A percentile compares a stretch with the other conserved stretches of the same genome.
phyloP scores from a whole-genome alignment of 345 rosid genomes.

The Abelmoschus esculentus region DNA sequence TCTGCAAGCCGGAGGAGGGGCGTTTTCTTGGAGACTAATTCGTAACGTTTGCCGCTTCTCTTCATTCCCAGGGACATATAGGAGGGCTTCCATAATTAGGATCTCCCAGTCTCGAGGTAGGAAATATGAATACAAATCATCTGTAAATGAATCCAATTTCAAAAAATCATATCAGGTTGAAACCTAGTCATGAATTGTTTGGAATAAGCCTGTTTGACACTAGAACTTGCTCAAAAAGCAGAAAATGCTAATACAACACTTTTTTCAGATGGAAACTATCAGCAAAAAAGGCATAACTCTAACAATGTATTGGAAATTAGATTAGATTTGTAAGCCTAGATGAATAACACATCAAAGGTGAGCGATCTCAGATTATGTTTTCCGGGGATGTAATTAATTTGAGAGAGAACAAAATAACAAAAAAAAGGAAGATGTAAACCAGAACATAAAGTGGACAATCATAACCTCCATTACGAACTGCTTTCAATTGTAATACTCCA shows the following conservation, averaged over 20 bases:
- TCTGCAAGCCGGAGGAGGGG: constrained; percentile 27
- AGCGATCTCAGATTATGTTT: not conserved
- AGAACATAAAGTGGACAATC: not conserved
- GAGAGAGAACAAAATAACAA: not conserved
- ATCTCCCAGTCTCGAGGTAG: constrained; percentile 72
- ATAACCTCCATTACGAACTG: constrained; percentile 69
- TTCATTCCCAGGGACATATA: constrained; percentile 64
- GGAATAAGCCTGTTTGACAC: not conserved
- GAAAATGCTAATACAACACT: not conserved
- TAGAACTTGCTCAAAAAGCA: no score
- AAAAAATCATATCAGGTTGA: not conserved
- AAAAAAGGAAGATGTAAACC: not conserved
- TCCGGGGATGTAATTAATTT: not conserved
- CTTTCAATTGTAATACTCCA: constrained; percentile 79
- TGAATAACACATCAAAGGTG: not conserved
- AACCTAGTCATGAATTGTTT: not conserved
- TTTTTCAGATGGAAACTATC: not conserved
- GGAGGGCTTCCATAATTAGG: constrained; percentile 82
- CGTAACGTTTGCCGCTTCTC: constrained; percentile 59
- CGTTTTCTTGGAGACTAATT: constrained; percentile 35
- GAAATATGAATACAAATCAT: constrained; percentile 48
- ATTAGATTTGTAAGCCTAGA: not conserved
- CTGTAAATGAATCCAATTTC: constrained; percentile 23
- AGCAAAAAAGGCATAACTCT: not conserved
- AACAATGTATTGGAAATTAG: not conserved